Base-by-base conservation (phyloP, 2,329 filamentous ascomycete genomes). In the Graphium sp. region DNA sequence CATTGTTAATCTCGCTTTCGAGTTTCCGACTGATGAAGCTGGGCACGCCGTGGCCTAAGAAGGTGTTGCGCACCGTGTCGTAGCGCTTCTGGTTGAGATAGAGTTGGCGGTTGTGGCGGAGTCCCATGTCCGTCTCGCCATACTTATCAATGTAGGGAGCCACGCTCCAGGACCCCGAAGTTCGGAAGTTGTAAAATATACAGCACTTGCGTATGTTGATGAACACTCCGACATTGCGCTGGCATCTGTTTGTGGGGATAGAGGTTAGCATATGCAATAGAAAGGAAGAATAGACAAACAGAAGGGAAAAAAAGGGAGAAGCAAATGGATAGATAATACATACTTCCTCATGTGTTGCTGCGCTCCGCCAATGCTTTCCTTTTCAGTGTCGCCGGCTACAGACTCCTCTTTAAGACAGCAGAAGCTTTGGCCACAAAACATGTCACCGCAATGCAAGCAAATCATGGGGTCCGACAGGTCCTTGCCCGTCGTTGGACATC, bases 191-290 rank as follows among this genome's bases (percentile, higher is more conserved):
- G 50, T 92, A 92, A 34, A 92, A 71, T 22, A 92, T 74, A 40
- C 78, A 82, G 56, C 91, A 95, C 57, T 95, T 95, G 39, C 89
- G 79, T 41, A 98, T 87, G 49, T 92, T 93, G 50, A 98, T 77
- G 56, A 91, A 95, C 19, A 94, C 60, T n/a, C 89, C 89, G 26
- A 92, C 74, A 41, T 83, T 84, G 36, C 74, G 71, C 45, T 89
- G 84, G 50, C 87, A 95, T 42, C 82, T 91, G 37, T 26, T 36
- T 17, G 30, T 15, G 25, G 9, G 3, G 26, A 31, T 34, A 14
- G n/a, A n/a, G 34, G 30, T 24, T 31, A 35, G 23, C 8, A 26
- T 16, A 13, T 16, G n/a, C 13, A 14, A 24, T 20, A 29, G 22
- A 15, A 22, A 16, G 11, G 18, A n/a, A 18, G n/a, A 14, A 9